Base-by-base conservation (phyloP, 352 stramenopile genomes). In the Globisporangium viniferum region DNA sequence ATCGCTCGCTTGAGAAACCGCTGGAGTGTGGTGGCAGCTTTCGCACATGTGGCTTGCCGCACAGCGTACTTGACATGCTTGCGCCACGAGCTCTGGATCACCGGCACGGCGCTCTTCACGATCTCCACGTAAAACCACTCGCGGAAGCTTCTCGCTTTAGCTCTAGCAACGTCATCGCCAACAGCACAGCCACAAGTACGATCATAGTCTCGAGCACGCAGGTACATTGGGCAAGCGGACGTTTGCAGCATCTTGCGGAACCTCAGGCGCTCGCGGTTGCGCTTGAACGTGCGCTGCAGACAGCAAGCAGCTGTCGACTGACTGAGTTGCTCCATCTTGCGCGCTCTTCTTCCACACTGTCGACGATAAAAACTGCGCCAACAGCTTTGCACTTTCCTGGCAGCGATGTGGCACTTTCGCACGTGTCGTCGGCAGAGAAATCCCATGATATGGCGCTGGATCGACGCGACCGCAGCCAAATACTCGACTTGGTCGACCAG, bases 401-500 rank as follows among this genome's bases (percentile, higher is more conserved):
- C 75, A 66, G 64, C 69, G 9, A 35, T 57, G 20, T 73, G 69
- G 10, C 70, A 72, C 24, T 53, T 73, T 14, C 73, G 72, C 18
- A 81, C 44, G 4, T 71, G 77, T 27, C 76, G 69, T 6, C 79
- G 76, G 49, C 76, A 87, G 18, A 86, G 74, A 62, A 79, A 88
- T 0, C 80, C 73, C 12, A 76, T 71, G 12, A 83, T 29, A 61
- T 77, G 69, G 2, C 73, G 57, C 57, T 90, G 82, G 55, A 90
- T 81, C 1, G 70, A 74, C n/a, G 64, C 31, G 12, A 88, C 75
- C 18, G 79, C 81, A 24, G 64, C 63, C 18, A 71, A 61, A 53
- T 79, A 83, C 73, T 88, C 79, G n/a, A 87, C 71, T 62, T 75
- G 64, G 31, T 84, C 74, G 9, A 88, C 78, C 41, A 88, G 61